Evolutionary conservation across 352 stramenopile species (phyloP).

Genomic region (Phytophthora sp.): DNA sequence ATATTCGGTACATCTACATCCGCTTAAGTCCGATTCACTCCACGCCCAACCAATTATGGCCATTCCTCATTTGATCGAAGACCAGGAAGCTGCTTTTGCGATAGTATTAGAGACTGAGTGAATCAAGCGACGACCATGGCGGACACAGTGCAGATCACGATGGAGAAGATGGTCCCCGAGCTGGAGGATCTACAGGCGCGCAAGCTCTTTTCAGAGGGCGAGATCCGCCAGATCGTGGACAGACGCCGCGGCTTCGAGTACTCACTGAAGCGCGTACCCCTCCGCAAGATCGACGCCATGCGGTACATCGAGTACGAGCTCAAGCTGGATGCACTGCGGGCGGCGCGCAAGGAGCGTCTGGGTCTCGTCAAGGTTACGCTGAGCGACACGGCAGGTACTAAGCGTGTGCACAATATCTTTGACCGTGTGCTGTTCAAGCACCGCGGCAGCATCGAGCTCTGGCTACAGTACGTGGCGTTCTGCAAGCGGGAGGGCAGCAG

Average conservation of each 20-base stretch:
- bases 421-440: conserved; percentile 90
- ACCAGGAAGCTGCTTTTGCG: background rate
- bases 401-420: conserved; percentile 87
- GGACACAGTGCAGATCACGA: conserved; percentile 92
- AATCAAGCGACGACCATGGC: conserved; percentile 76
- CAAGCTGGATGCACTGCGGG: conserved; percentile 89
- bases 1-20: background rate
- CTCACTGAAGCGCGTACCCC: conserved; percentile 84
- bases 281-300: conserved; percentile 92
- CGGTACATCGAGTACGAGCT: conserved; percentile 95
- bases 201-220: conserved; percentile 85
- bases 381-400: conserved; percentile 74
- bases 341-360: conserved; percentile 80
- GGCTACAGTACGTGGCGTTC: conserved; percentile 92
- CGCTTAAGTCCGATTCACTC: conserved; percentile 34
- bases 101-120: conserved; percentile 1
- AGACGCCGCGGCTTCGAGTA: conserved; percentile 93
- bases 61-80: conserved; percentile 13
- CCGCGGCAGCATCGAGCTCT: conserved; percentile 88
- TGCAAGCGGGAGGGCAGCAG: conserved; percentile 76
- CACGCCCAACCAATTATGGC: conserved; percentile 36
- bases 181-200: conserved; percentile 92
- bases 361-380: conserved; percentile 71
- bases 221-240: conserved; percentile 92
- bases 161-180: conserved; percentile 95